Evolutionary conservation across 2,329 filamentous ascomycete genomes (phyloP), one percentile per base, ranked within the genome.

Genomic region (Aquanectria penicillioides): DNA sequence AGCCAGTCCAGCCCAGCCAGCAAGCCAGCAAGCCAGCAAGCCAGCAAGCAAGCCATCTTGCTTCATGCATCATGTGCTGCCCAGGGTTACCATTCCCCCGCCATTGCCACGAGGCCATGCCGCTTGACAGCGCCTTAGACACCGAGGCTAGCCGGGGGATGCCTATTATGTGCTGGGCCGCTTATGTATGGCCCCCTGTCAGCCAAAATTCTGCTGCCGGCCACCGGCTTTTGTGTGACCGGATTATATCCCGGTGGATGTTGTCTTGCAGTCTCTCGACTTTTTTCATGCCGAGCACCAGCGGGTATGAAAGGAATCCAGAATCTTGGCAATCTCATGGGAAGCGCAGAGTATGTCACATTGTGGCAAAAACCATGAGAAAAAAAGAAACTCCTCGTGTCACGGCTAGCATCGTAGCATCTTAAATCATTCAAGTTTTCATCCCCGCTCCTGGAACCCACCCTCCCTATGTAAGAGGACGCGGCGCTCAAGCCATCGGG

Each of bases 121-220:
- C 37, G 29, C 55, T 31, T 41, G 15, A 26, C 18, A 49, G 38
- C 20, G 49, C 37, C 40, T 37, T 28, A 47, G 50, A 48, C 43
- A 53, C 63, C 62, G 56, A 55, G 41, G 50, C 48, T 65, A 67
- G 50, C 65, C 65, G 62, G 53, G 51, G 49, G 25, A 60, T 13
- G 44, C 59, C 53, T 44, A 31, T 59, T 48, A 57, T 58, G 48
- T 46, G 59, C 44, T 67, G 59, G 57, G 58, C 50, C 59, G 48
- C 53, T 59, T 55, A 37, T 5, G 44, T 43, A 20, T 15, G n/a
- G 18, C 17, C 46, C 61, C 59, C 51, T 46, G 51, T 48, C 51
- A 41, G 43, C 28, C 37, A 47, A n/a, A 59, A 34, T 53, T 53
- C 52, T 64, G 18, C 50, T 57, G 47, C 63, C 62, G 58, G 63